Evolutionary conservation across 2,329 filamentous ascomycete genomes (phyloP).

Genomic region (Ceratocystiopsis minuta): DNA sequence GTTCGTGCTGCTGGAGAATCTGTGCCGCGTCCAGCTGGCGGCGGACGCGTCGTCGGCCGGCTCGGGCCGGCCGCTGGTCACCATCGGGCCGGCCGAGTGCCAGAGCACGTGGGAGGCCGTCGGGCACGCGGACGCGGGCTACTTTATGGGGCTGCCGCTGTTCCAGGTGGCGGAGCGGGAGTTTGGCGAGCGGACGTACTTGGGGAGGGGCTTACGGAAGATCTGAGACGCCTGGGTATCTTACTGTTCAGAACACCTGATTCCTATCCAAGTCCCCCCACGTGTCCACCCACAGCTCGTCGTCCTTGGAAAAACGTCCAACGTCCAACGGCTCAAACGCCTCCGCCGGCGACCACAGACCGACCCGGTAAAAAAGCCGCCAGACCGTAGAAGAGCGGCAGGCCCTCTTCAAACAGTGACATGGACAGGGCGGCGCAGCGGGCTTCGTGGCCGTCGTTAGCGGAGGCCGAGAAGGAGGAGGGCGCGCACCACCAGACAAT

Average conservation of each 20-base stretch:
- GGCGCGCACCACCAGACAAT: constrained; percentile 16
- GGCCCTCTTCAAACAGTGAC: constrained; percentile 16
- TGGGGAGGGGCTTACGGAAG: constrained; percentile 9
- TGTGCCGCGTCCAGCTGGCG: constrained; percentile 29
- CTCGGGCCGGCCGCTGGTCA: constrained; percentile 24
- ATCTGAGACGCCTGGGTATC: no score
- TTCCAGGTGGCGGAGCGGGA: constrained; percentile 13
- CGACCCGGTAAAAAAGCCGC: constrained; percentile 11
- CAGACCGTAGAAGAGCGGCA: constrained; percentile 15
- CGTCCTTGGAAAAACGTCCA: no score
- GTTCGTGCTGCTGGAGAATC: constrained; percentile 33
- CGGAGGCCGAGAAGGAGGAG: constrained; percentile 17
- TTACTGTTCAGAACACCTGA: no score
- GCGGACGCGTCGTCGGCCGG: constrained; percentile 43
- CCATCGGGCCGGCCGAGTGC: constrained; percentile 11
- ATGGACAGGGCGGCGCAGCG: constrained; percentile 16
- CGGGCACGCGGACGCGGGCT: constrained; percentile 8
- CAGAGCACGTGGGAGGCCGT: constrained; percentile 10
- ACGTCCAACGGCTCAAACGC: no score
- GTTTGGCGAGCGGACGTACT: constrained; percentile 12
- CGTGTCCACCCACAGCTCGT: no score
- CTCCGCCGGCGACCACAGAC: neutral
- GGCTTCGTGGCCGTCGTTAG: constrained; percentile 15
- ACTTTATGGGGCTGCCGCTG: constrained; percentile 12
- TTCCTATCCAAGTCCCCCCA: no score